These are phyloP conservation scores for Solanum ahanhuiri DNA, from an alignment of 257 asterid species.

Conservation along the genomic window DNA sequence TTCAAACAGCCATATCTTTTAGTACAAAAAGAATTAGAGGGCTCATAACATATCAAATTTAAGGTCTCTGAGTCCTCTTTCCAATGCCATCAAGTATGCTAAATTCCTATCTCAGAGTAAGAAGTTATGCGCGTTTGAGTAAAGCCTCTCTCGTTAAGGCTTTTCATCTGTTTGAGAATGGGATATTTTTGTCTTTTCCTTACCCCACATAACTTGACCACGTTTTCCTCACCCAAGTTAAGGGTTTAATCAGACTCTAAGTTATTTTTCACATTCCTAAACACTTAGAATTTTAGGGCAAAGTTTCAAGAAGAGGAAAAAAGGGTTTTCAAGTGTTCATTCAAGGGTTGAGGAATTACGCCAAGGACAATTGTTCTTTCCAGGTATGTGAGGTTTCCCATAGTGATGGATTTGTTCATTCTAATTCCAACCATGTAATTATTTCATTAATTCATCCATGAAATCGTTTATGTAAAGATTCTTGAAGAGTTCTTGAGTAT, in stretches of 20 bases:
- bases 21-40: background rate
- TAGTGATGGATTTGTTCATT: background rate
- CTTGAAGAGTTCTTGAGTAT: too few species aligned
- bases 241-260: background rate
- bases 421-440: too few species aligned
- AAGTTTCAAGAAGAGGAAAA: background rate
- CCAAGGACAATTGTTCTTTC: background rate
- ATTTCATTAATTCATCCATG: too few species aligned
- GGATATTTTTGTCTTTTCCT: background rate
- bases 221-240: background rate
- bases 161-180: too few species aligned
- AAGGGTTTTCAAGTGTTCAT: background rate
- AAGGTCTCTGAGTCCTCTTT: background rate
- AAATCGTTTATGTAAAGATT: too few species aligned
- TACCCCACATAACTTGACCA: background rate
- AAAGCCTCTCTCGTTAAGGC: background rate
- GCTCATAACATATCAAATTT: too few species aligned
- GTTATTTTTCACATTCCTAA: too few species aligned
- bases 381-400: background rate
- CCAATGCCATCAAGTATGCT: background rate
- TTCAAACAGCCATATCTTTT: too few species aligned
- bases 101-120: too few species aligned
- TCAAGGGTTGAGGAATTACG: background rate
- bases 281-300: background rate
- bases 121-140: too few species aligned